Percentiles rank a stretch among this genome's conserved stretches.
phyloP scores from a whole-genome alignment of 176 grass and related monocot species.

The Zoysia pacifica region DNA sequence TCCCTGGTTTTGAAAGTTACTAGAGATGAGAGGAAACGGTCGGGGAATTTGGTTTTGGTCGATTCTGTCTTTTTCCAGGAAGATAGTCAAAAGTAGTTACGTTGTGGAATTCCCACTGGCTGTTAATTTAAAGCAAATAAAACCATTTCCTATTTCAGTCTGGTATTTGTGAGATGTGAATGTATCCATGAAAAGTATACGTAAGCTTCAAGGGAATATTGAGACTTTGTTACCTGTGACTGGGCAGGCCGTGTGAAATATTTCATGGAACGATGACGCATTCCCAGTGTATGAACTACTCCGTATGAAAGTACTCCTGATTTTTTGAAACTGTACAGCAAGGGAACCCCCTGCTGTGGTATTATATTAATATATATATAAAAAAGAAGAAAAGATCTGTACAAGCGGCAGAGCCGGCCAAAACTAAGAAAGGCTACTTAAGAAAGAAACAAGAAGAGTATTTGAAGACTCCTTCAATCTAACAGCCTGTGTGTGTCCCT shows the following conservation, averaged over 20 bases:
- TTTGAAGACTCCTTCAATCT: too few species aligned
- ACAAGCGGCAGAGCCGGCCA: too few species aligned
- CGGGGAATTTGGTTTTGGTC: neutral
- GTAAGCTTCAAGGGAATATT: slow-evolving; percentile 1
- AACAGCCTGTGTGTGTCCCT: too few species aligned
- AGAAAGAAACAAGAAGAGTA: too few species aligned
- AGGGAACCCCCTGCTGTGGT: too few species aligned
- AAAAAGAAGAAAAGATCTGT: too few species aligned
- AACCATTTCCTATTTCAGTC: neutral
- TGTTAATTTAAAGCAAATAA: neutral
- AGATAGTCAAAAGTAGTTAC: too few species aligned
- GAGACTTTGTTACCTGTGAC: neutral
- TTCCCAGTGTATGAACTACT: neutral
- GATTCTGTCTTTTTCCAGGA: neutral
- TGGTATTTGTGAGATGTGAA: neutral
- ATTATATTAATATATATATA: too few species aligned
- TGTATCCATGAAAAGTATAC: neutral
- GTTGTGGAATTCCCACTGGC: neutral
- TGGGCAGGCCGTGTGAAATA: neutral
- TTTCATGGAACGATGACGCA: neutral
- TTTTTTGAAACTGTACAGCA: too few species aligned
- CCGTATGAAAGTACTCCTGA: neutral
- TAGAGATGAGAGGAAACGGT: neutral
- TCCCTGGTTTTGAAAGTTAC: neutral
- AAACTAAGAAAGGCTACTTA: too few species aligned